Evolutionary conservation across 495 filamentous ascomycete genomes (phyloP), one percentile per base, ranked within the genome.

Genomic region (Annulohypoxylon nitens): DNA sequence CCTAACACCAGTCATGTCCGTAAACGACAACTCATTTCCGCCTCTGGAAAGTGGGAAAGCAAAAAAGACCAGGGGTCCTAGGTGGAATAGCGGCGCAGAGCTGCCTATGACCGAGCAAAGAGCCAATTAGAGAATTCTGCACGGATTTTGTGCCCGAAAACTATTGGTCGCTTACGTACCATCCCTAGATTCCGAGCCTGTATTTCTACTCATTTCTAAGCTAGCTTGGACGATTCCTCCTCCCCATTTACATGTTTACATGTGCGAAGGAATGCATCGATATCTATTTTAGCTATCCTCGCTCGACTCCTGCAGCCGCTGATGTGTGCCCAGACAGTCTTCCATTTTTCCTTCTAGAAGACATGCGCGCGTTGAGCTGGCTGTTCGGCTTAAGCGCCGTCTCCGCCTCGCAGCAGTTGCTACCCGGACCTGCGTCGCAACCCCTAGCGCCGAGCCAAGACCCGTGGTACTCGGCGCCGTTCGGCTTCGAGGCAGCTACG

Each of bases 381-480:
- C n/a, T 65, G 20, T 34, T 34, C 23, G 51, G 62, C 36, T 37
- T 65, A 3, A 18, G 62, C 25, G 62, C 51, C 61, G 47, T 33
- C 33, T 53, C 47, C 41, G 47, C 47, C 33, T 53, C 33, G 0
- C 50, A 37, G 36, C 50, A 55, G 39, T 60, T 43, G 20, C 9
- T 60, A 2, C 7, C 37, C 18, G 45, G 36, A 12, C 25, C 50
- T 11, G 30, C 50, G 2, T 26, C 30, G n/a, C 30, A 43, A 8
- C 50, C 62, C 50, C 12, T 76, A 47, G 79, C 79, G 7, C 82
- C 82, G 36, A 81, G 75, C 48, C 65, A 79, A 45, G 86, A 87
- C 51, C 82, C 84, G 10, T 88, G 82, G 77, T 88, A 88, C 70
- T 75, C 68, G 0, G 79, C 85, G 0, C 84, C 85, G 10, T 43